Conservation (phyloP, 2,329 filamentous ascomycete species). For the Epichloe scottii region DNA sequence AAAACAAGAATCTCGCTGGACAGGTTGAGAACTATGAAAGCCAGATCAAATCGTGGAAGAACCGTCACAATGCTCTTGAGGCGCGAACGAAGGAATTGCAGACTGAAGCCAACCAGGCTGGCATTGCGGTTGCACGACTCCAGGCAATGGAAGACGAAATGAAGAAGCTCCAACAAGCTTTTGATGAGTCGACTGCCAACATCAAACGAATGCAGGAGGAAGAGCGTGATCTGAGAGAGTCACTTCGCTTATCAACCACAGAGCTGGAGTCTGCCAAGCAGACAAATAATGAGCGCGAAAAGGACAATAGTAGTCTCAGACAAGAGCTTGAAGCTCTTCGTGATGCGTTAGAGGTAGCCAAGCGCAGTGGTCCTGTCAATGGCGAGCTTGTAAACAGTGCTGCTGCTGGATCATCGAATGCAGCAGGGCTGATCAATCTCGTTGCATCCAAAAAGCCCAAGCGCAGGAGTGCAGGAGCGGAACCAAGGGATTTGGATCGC, state of each 20-base stretch:
- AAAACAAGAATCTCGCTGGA: constrained; percentile 79
- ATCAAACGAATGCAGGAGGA: constrained; percentile 93
- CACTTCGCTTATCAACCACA: constrained; percentile 62
- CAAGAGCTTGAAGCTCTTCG: constrained; percentile 84
- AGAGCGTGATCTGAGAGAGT: constrained; percentile 74
- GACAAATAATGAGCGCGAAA: constrained; percentile 63
- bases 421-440: constrained; percentile 82
- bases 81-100: constrained; percentile 86
- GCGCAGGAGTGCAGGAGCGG: constrained; percentile 78
- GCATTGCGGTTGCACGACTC: constrained; percentile 83
- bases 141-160: constrained; percentile 92
- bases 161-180: constrained; percentile 76
- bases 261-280: constrained; percentile 73
- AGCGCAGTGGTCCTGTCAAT: constrained; percentile 62
- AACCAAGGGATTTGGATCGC: constrained; percentile 73
- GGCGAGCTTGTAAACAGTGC: constrained; percentile 37
- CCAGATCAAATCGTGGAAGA: constrained; percentile 94
- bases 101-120: constrained; percentile 92
- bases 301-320: constrained; percentile 71
- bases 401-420: constrained; percentile 34
- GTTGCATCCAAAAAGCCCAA: constrained; percentile 97
- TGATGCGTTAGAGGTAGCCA: constrained; percentile 82
- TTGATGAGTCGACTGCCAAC: constrained; percentile 80
- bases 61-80: constrained; percentile 79
- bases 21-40: constrained; percentile 94